Evolutionary conservation across 2,329 filamentous ascomycete genomes (phyloP).

Genomic region (Trichoderma semiorbis): DNA sequence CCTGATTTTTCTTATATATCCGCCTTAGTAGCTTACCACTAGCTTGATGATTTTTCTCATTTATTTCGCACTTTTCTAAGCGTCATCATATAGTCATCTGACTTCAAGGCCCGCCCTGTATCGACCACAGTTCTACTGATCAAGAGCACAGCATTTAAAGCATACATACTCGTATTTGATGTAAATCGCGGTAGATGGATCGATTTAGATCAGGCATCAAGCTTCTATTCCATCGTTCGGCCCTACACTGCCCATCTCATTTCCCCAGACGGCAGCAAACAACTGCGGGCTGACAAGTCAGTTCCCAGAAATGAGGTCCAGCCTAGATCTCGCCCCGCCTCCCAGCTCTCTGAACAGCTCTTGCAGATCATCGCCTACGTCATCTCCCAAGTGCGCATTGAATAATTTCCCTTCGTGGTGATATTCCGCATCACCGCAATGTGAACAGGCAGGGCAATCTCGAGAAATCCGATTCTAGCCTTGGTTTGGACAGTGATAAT

Average conservation of each 20-base stretch:
- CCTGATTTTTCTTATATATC: not conserved
- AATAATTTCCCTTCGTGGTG: slow-evolving; percentile 1
- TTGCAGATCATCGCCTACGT: not conserved
- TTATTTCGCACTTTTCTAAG: not conserved
- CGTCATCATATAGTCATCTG: not conserved
- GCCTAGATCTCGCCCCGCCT: slow-evolving; percentile 11
- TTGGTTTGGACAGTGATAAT: not conserved
- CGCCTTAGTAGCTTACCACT: not conserved
- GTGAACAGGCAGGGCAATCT: slow-evolving; percentile 4
- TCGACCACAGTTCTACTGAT: not conserved
- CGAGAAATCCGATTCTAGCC: not conserved
- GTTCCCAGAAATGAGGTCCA: slow-evolving; percentile 7
- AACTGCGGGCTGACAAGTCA: slow-evolving; percentile 9
- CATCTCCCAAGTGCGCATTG: not conserved
- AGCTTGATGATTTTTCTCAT: not conserved
- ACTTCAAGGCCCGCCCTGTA: not conserved
- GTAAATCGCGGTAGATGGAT: not conserved
- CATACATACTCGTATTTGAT: not conserved
- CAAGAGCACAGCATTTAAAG: not conserved
- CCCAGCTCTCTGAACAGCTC: not conserved
- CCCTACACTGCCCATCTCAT: not conserved
- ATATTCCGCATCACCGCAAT: not conserved
- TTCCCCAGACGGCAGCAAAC: not conserved
- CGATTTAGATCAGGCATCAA: not conserved
- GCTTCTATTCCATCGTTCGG: not conserved